These are phyloP conservation scores for Conticribra weissflogii DNA, from an alignment of 108 stramenopile genomes.

Conservation along the genomic window DNA sequence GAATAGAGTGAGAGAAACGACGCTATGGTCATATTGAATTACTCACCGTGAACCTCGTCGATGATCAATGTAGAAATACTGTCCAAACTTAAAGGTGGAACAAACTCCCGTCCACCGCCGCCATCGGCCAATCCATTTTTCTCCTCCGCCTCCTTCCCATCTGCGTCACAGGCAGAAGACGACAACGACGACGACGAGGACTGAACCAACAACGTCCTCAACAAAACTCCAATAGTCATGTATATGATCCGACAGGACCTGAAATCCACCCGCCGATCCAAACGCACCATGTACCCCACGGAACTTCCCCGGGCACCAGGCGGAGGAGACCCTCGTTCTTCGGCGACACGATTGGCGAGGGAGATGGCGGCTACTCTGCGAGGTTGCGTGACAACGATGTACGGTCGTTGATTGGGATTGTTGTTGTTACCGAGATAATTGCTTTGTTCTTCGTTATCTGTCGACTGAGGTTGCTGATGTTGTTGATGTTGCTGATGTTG, in stretches of 20 bases:
- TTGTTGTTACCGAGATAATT: too few species aligned
- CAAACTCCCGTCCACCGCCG: constrained; percentile 5
- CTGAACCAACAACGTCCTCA: constrained; percentile 76
- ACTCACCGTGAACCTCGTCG: constrained; percentile 71
- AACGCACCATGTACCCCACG: constrained; percentile 81
- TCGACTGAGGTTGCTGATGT: too few species aligned
- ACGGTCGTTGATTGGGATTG: too few species aligned
- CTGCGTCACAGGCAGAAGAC: too few species aligned
- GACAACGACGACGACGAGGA: too few species aligned
- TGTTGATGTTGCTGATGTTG: too few species aligned
- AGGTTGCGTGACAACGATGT: constrained; percentile 91
- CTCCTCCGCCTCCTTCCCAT: too few species aligned
- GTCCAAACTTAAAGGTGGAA: constrained; percentile 26
- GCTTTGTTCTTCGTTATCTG: too few species aligned
- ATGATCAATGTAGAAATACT: constrained; percentile 79
- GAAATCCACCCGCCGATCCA: constrained; percentile 46
- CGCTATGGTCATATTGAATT: background rate
- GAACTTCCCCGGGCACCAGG: constrained; percentile 52
- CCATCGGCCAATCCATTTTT: background rate
- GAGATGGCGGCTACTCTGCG: constrained; percentile 87
- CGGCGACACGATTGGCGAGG: constrained; percentile 90
- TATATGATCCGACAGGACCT: constrained; percentile 63
- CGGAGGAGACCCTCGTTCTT: constrained; percentile 62
- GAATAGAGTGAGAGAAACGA: background rate
- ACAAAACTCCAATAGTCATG: constrained; percentile 85